Evolutionary conservation across 2,329 filamentous ascomycete species (phyloP), one percentile per base, ranked within the genome.

Genomic region (Pyrenophora teres): DNA sequence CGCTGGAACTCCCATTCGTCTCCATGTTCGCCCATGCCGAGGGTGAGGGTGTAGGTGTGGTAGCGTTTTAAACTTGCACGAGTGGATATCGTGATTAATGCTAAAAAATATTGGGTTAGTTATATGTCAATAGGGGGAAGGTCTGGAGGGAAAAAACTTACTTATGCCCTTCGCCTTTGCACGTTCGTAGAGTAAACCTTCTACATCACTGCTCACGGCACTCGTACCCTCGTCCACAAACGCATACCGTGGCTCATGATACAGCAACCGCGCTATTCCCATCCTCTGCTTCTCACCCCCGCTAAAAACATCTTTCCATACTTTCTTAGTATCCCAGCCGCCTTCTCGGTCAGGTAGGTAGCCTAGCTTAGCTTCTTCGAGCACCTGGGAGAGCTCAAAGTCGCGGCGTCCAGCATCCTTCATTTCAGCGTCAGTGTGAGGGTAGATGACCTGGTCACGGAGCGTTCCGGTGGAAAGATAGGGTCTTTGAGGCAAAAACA

Each of bases 241-340:
- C 2, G 92, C 94, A 70, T 96, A 99, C 54, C 88, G 82, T 13
- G 94, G 94, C 76, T 97, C 93, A 69, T 99, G 94, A 69, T 99
- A 99, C 35, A 97, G 78, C 42, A 99, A 74, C 38, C 94, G 81
- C 3, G 95, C 93, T 65, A 99, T 91, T 0, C 86, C 91, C 83
- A 99, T 90, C 18, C 94, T 82, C 77, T 99, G 94, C 78, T 99
- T 99, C 80, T 99, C 94, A 10, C 94, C 94, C 33, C 94, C 94
- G 59, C 88, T 93, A n/a, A 99, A 81, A 4, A 99, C 91, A 63
- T 97, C 93, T 76, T 97, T 97, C 94, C 94, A 99, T 70, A 96
- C 92, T 75, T 99, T 97, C 50, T 91, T 84, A 4, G 91, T 94
- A 69, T 99, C 91, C 92, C 92, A 97, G 12, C 94, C 94, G 33